Evolutionary conservation across 1,284 basidiomycete genomes (phyloP).

Genomic region (Naganishia liquefaciens): DNA sequence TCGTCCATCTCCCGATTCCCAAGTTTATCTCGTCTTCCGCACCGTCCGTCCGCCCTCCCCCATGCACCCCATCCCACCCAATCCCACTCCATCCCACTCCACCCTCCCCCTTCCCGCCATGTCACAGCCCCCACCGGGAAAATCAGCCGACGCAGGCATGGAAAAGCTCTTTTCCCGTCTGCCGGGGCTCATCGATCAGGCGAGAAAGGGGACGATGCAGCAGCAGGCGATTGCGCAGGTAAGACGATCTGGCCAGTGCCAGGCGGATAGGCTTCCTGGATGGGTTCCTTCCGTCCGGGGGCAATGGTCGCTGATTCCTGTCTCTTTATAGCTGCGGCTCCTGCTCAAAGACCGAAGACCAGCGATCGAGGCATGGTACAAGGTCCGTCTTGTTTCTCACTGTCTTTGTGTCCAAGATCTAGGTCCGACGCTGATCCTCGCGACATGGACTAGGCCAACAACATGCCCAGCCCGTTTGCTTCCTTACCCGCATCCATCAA

Average conservation of each 20-base stretch:
- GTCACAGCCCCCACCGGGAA: slow-evolving; percentile 3
- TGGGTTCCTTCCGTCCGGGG: too few species aligned
- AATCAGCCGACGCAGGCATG: slow-evolving; percentile 7
- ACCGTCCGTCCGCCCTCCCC: too few species aligned
- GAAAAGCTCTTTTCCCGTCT: slow-evolving; percentile 22
- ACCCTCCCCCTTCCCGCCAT: too few species aligned
- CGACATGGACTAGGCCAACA: too few species aligned
- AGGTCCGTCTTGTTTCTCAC: neutral
- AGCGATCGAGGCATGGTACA: slow-evolving; percentile 22
- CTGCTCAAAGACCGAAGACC: slow-evolving; percentile 15
- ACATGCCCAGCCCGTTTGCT: slow-evolving; percentile 14
- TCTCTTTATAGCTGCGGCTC: slow-evolving; percentile 9
- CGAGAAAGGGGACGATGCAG: slow-evolving; percentile 24
- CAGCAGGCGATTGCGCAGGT: slow-evolving; percentile 19
- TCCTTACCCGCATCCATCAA: slow-evolving; percentile 14
- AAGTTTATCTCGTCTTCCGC: too few species aligned
- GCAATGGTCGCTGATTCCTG: neutral
- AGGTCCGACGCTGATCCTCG: too few species aligned
- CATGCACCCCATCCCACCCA: too few species aligned
- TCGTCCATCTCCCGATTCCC: too few species aligned
- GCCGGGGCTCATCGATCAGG: slow-evolving; percentile 20
- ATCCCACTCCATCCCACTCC: too few species aligned
- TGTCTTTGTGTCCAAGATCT: too few species aligned
- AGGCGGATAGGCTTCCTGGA: too few species aligned
- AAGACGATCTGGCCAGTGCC: too few species aligned